Evolutionary conservation across 176 grass and related monocot species (phyloP), one percentile per base, ranked within the genome.

Genomic region (Cenchrus americanus): DNA sequence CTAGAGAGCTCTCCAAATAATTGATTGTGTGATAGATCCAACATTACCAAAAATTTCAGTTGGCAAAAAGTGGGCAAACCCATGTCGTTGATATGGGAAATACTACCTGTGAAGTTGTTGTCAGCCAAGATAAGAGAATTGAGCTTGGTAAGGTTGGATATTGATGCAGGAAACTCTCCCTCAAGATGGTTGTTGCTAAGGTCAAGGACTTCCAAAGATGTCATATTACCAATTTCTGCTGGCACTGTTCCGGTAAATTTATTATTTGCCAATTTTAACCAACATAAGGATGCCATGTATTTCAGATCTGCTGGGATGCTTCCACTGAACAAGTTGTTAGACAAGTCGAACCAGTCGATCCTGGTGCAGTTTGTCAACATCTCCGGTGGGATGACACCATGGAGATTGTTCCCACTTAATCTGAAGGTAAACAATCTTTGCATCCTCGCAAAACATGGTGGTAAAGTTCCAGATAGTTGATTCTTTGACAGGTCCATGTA

Each of bases 111-210:
- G 55, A 87, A 61, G 2, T 83, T 77, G 71, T 83, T 83, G 8
- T 13, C 21, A 41, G 72, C 60, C 21, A 82, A 32, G 22, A 14
- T 7, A 8, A 87, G 13, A 75, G 5, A 75, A 3, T 12, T 47
- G 11, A 83, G 72, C 18, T 54, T 79, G 21, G 54, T 64, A 24
- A 88, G 76, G 17, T 51, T 21, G 44, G 77, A 78, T 43, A 92
- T 78, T 26, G 85, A 62, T 22, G 48, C 24, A 11, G 86, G 86
- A 63, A 92, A 53, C 40, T 86, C 78, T 0, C 90, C 90, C 7
- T 84, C 81, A 46, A 92, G 71, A 14, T 82, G 53, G 57, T 92
- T 92, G 37, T 34, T 82, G 22, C 50, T 77, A 21, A 92, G 0
- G 68, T 81, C 80, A 42, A 92, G 24, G 6, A 3, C 1, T 58